phyloP scores from a whole-genome alignment of 495 filamentous ascomycete species.

The Neurospora discreta region DNA sequence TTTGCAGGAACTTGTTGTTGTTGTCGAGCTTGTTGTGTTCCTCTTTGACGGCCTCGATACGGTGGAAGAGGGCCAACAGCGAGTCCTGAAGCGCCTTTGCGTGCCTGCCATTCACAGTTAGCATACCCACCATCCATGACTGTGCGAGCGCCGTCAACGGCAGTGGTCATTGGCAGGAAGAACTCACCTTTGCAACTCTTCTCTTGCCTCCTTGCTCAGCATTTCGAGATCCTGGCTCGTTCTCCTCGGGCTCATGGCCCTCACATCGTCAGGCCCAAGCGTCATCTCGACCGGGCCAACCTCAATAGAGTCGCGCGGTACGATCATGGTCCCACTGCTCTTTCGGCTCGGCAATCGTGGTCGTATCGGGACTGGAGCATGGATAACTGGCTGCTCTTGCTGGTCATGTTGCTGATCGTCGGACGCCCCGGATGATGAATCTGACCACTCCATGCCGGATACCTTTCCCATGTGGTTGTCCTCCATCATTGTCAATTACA shows the following conservation, averaged over 20 bases:
- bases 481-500: conserved; percentile 12
- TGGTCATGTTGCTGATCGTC: conserved; percentile 16
- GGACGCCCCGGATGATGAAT: conserved; percentile 28
- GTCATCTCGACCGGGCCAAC: conserved; percentile 53
- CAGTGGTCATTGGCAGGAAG: conserved; percentile 33
- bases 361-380: conserved; percentile 36
- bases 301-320: conserved; percentile 59
- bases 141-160: neutral
- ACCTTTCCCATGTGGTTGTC: conserved; percentile 8
- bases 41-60: conserved; percentile 85
- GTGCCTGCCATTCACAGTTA: conserved; percentile 46
- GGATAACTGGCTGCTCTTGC: conserved; percentile 18
- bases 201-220: conserved; percentile 66
- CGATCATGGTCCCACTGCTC: conserved; percentile 70
- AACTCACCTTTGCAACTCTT: conserved; percentile 45
- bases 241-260: conserved; percentile 88
- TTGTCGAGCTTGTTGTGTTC: conserved; percentile 92
- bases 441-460: conserved; percentile 20
- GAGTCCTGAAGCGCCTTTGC: conserved; percentile 79
- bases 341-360: conserved; percentile 50
- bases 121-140: neutral
- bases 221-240: conserved; percentile 81
- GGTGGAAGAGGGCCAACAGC: conserved; percentile 75
- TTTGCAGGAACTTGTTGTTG: conserved; percentile 89
- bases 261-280: conserved; percentile 73